These are phyloP conservation scores for Pichia paraexigua DNA, from an alignment of 805 yeast species.

Conservation along the genomic window DNA sequence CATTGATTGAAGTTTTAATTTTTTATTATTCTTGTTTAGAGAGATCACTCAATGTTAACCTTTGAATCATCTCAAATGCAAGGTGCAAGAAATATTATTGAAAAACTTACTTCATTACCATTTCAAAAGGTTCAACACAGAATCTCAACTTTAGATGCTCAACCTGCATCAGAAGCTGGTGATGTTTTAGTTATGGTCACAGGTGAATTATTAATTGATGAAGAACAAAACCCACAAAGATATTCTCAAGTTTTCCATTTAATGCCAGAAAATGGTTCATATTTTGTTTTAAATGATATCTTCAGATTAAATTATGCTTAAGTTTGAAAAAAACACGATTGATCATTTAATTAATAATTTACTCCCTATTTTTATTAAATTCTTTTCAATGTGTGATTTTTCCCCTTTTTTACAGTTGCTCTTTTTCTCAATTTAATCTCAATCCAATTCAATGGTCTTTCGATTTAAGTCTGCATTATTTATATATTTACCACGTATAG, in stretches of 20 bases:
- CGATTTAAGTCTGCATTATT: neutral
- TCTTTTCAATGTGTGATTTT: neutral
- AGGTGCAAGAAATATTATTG: slow-evolving; percentile 89
- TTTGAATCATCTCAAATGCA: slow-evolving; percentile 92
- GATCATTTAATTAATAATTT: neutral
- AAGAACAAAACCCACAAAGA: slow-evolving; percentile 91
- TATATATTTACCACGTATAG: neutral
- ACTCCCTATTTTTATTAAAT: neutral
- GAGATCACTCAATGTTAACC: slow-evolving; percentile 96
- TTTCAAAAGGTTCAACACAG: slow-evolving; percentile 91
- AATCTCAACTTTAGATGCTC: slow-evolving; percentile 93
- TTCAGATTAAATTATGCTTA: slow-evolving; percentile 87
- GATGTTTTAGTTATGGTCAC: slow-evolving; percentile 97
- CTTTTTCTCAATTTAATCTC: neutral
- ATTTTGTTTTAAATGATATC: slow-evolving; percentile 92
- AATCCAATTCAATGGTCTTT: neutral
- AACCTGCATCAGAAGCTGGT: slow-evolving; percentile 88
- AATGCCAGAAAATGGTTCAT: slow-evolving; percentile 84
- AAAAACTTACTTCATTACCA: slow-evolving; percentile 81
- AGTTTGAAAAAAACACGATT: neutral
- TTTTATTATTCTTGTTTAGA: slow-evolving; percentile 27
- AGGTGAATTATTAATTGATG: slow-evolving; percentile 88
- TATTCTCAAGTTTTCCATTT: slow-evolving; percentile 97
- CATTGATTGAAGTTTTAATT: neutral
- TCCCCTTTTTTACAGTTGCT: neutral